These are phyloP conservation scores for Hsuehochloa calcarea DNA, from an alignment of 176 grass and related monocot species.

Conservation along the genomic window DNA sequence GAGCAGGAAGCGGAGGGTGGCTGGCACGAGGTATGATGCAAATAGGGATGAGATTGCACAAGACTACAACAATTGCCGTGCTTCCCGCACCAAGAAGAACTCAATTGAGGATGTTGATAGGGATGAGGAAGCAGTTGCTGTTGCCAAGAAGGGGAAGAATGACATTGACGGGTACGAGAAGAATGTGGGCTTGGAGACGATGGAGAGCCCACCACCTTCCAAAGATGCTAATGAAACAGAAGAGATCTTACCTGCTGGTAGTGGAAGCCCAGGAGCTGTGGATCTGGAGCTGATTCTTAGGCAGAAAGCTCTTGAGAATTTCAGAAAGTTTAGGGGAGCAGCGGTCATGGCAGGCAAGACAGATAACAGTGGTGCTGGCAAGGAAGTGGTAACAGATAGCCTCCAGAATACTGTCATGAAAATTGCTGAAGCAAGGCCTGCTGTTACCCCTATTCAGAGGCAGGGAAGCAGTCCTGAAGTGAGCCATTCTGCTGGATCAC, in stretches of 20 bases:
- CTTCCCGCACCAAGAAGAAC: slow-evolving; percentile 1
- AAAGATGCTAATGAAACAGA: slow-evolving; percentile 20
- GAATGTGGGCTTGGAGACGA: slow-evolving; percentile 10
- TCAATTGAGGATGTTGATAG: not conserved
- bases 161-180: slow-evolving; percentile 25
- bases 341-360: slow-evolving; percentile 16
- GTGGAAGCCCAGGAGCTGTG: slow-evolving; percentile 35
- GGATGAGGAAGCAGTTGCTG: not conserved
- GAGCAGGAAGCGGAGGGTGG: slow-evolving; percentile 15
- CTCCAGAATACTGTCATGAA: not conserved
- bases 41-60: slow-evolving; percentile 41
- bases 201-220: slow-evolving; percentile 19
- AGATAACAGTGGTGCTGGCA: slow-evolving; percentile 27
- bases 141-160: not conserved
- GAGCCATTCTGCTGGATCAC: slow-evolving; percentile 14
- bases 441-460: slow-evolving; percentile 1
- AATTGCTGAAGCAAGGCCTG: slow-evolving; percentile 26
- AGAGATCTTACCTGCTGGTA: slow-evolving; percentile 28
- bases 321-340: slow-evolving; percentile 63
- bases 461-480: slow-evolving; percentile 36
- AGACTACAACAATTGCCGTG: slow-evolving; percentile 32
- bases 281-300: slow-evolving; percentile 80
- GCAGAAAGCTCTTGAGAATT: slow-evolving; percentile 87
- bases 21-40: slow-evolving; percentile 10
- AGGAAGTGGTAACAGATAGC: slow-evolving; percentile 15